Evolutionary conservation across 805 yeast genomes (phyloP), one percentile per base, ranked within the genome.

Genomic region (Kuraishia floccosa): DNA sequence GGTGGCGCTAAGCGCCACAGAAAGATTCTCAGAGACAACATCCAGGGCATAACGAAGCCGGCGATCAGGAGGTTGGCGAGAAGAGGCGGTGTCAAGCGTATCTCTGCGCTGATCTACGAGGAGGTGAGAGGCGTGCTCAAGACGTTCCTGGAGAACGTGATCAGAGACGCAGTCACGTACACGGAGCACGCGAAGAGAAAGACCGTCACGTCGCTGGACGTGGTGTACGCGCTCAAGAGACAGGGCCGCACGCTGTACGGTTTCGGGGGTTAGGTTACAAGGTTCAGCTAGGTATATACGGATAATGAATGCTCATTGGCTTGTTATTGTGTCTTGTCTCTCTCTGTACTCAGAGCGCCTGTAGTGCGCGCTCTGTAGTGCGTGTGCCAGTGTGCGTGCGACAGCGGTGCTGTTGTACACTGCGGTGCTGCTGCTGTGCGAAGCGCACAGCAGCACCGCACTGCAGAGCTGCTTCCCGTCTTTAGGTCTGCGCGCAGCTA

Each of bases 1-100:
- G 97, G 96, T 71, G 98, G 98, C 73, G 98, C 98, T 56, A 89
- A 89, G 79, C 86, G 98, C 69, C 98, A 89, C 86, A 85, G 97
- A 79, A 87, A 87, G 84, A 84, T 89, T 67, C 75, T 87, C 48
- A 87, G 97, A 76, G 98, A 91, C 67, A 89, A 89, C 89, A 87
- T 89, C 50, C 96, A 87, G 71, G 98, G 98, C 75, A 89, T 89
- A 61, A 89, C 98, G 42, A 89, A 89, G 77, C 98, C 98, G 60
- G 98, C 98, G 58, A 89, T 89, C 60, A 86, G 98, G 75, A 89
- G 97, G 83, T 81, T 89, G 55, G 97, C 97, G 31, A 89, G 97
- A 80, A 85, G 97, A 84, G 97, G 97, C 72, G 97, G 97, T 87
- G 97, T 89, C 59, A 89, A 89, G 81, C 95, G 97, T 83, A 89